phyloP scores from a whole-genome alignment of 2,329 filamentous ascomycete species.

The Fusarium papillatum region DNA sequence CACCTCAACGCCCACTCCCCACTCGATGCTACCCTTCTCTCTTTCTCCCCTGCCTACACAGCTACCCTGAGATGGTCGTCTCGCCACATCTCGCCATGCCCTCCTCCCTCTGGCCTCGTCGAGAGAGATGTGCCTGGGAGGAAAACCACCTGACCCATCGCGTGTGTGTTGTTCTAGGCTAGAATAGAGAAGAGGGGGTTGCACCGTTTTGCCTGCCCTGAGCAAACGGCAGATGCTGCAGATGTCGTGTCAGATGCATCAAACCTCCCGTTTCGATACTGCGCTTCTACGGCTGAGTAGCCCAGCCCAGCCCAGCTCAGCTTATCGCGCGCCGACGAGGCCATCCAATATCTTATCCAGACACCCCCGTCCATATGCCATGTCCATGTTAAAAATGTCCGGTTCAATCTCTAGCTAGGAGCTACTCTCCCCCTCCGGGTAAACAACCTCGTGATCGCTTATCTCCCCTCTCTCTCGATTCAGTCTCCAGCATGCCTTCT shows the following conservation, averaged over 20 bases:
- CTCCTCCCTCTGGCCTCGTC: not conserved
- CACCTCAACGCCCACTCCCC: conserved; percentile 6
- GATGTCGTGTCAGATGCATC: conserved; percentile 6
- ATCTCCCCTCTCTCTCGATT: conserved; percentile 14
- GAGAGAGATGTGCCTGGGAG: not conserved
- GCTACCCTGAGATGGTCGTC: conserved; percentile 14
- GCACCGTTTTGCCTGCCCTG: conserved; percentile 4
- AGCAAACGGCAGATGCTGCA: conserved; percentile 1
- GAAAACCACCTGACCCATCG: not conserved
- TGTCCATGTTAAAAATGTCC: conserved; percentile 1
- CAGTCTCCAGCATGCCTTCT: not conserved
- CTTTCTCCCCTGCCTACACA: not conserved
- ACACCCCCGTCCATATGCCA: conserved; percentile 15
- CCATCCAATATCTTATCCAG: conserved; percentile 15
- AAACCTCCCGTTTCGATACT: not conserved
- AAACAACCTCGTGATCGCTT: conserved; percentile 28
- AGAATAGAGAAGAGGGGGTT: not conserved
- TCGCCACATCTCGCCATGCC: not conserved
- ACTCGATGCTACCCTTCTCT: conserved; percentile 14
- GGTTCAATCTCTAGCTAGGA: not conserved
- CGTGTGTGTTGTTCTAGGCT: not conserved
- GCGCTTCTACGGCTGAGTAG: not conserved
- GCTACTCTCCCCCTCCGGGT: conserved; percentile 4
- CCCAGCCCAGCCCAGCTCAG: not conserved
- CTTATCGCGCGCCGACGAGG: conserved; percentile 3